A percentile compares a stretch with the other conserved stretches of the same genome.
These are phyloP conservation scores for Pyrenochaeta sp. DNA, from an alignment of 2,329 filamentous ascomycete genomes.

Conservation along the genomic window DNA sequence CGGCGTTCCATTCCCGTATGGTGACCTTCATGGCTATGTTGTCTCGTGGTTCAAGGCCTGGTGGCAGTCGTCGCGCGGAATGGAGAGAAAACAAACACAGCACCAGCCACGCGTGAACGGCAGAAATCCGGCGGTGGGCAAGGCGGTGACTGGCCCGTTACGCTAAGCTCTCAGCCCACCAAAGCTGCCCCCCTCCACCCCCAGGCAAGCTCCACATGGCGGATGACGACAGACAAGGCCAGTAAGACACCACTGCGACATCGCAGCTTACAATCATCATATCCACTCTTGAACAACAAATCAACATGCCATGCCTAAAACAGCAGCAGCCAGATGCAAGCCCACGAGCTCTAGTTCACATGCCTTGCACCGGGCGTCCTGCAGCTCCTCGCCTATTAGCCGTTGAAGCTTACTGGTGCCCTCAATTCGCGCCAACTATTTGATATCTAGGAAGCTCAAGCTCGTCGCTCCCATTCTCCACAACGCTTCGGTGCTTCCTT, in stretches of 20 bases:
- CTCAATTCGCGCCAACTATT: conserved; percentile 18
- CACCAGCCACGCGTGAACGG: conserved; percentile 17
- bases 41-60: conserved; percentile 10
- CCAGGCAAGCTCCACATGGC: conserved; percentile 14
- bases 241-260: conserved; percentile 11
- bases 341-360: background rate
- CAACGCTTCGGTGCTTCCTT: conserved; percentile 6
- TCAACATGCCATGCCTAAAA: background rate
- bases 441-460: conserved; percentile 11
- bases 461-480: conserved; percentile 1
- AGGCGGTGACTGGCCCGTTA: conserved; percentile 17
- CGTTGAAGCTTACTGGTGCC: conserved; percentile 25
- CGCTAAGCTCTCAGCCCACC: conserved; percentile 15
- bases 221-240: conserved; percentile 25
- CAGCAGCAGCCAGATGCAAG: background rate
- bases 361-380: too few species aligned
- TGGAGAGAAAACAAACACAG: conserved; percentile 30
- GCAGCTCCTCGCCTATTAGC: conserved; percentile 2
- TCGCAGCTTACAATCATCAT: conserved; percentile 3
- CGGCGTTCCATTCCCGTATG: conserved; percentile 90
- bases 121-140: conserved; percentile 26
- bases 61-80: conserved; percentile 11
- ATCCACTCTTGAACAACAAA: too few species aligned
- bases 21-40: conserved; percentile 84
- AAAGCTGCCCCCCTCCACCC: conserved; percentile 11